Conservation (phyloP, 2,329 filamentous ascomycete species). For the Coniochaeta sp. region DNA sequence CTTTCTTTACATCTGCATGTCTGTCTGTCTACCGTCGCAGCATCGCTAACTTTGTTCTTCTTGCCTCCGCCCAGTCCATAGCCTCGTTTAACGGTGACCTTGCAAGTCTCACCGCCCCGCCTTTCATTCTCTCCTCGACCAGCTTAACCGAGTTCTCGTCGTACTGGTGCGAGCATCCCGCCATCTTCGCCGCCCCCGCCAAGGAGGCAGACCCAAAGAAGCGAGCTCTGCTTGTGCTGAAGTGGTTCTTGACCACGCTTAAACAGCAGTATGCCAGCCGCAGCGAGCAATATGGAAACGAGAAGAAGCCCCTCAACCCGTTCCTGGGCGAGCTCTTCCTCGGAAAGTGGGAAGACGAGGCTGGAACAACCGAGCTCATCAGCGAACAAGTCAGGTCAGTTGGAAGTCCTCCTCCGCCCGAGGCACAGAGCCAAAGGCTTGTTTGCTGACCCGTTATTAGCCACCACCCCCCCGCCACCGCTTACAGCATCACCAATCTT, state of each 20-base stretch:
- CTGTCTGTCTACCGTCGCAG: too few species aligned
- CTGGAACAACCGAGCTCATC: slow-evolving; percentile 76
- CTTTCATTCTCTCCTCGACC: slow-evolving; percentile 73
- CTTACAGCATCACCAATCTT: slow-evolving; percentile 85
- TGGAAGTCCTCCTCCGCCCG: too few species aligned
- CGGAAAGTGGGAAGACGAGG: slow-evolving; percentile 78
- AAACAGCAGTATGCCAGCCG: slow-evolving; percentile 74
- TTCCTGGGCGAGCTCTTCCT: slow-evolving; percentile 94
- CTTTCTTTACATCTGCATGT: too few species aligned
- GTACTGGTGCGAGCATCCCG: slow-evolving; percentile 76
- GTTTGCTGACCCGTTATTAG: slow-evolving; percentile 29
- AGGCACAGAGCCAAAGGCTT: too few species aligned
- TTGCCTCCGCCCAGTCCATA: slow-evolving; percentile 60
- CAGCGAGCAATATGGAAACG: slow-evolving; percentile 76
- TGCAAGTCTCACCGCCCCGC: slow-evolving; percentile 72
- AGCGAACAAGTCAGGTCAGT: slow-evolving; percentile 83
- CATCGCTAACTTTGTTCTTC: slow-evolving; percentile 5
- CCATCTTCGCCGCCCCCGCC: slow-evolving; percentile 74
- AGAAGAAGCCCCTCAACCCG: slow-evolving; percentile 97
- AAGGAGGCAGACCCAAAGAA: slow-evolving; percentile 73
- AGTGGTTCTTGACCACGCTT: slow-evolving; percentile 91
- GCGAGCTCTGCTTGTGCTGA: slow-evolving; percentile 79
- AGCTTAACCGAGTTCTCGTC: slow-evolving; percentile 75
- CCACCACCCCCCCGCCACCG: slow-evolving; percentile 91
- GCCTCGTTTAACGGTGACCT: slow-evolving; percentile 78